A percentile compares a stretch with the other conserved stretches of the same genome.
phyloP scores from a whole-genome alignment of 495 filamentous ascomycete genomes.

The Friedmanniomyces simplex region DNA sequence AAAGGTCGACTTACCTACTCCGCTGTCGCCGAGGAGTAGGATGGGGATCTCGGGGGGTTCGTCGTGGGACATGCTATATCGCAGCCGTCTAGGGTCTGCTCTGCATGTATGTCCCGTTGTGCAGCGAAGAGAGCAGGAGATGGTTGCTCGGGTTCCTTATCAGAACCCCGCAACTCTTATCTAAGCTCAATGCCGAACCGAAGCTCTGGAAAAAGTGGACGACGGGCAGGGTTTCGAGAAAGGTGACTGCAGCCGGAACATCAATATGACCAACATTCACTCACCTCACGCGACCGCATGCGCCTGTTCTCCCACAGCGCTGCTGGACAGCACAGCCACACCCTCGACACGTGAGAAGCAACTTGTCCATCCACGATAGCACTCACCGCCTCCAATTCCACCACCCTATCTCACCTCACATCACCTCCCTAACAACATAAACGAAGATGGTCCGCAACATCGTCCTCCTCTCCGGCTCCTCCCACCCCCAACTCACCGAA shows the following conservation, averaged over 20 bases:
- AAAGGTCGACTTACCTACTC: slow-evolving; percentile 80
- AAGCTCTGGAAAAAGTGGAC: not conserved
- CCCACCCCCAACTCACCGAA: slow-evolving; percentile 78
- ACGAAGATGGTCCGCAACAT: slow-evolving; percentile 82
- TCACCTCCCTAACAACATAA: not conserved
- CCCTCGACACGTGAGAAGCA: not conserved
- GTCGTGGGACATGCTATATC: slow-evolving; percentile 4
- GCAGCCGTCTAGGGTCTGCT: too few species aligned
- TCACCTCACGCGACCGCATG: too few species aligned
- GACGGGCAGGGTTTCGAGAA: too few species aligned
- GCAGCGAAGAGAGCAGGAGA: not conserved
- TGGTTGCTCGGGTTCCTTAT: not conserved
- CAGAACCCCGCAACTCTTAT: not conserved
- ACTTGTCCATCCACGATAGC: not conserved
- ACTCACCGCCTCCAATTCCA: not conserved
- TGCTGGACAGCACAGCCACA: not conserved
- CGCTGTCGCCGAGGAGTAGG: slow-evolving; percentile 67
- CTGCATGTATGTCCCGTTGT: not conserved
- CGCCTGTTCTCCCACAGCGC: too few species aligned
- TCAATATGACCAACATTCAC: too few species aligned
- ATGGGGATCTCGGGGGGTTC: slow-evolving; percentile 45
- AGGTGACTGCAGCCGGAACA: too few species aligned
- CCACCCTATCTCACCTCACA: not conserved
- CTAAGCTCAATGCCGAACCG: not conserved
- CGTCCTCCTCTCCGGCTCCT: slow-evolving; percentile 84